Conservation (phyloP, 768 basidiomycete genomes). For the Paxillus involutus region DNA sequence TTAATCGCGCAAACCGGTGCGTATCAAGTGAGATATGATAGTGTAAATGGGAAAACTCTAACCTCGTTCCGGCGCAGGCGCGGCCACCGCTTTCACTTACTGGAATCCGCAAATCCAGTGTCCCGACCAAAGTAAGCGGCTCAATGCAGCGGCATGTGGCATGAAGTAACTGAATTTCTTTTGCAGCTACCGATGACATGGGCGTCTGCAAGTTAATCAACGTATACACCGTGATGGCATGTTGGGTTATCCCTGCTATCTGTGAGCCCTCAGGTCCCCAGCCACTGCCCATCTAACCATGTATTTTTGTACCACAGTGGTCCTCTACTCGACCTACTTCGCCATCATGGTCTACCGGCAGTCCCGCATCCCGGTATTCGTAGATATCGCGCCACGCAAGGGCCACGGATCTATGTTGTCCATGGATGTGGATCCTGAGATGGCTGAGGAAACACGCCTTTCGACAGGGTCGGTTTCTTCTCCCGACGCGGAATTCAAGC, state of each 20-base stretch:
- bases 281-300: background rate
- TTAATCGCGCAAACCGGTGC: conserved; percentile 48
- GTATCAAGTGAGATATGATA: conserved; percentile 4
- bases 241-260: conserved; percentile 53
- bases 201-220: conserved; percentile 49
- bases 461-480: conserved; percentile 1
- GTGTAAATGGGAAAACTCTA: background rate
- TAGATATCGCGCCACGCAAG: conserved; percentile 6
- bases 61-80: conserved; percentile 28
- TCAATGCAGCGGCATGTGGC: background rate
- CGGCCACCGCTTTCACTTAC: conserved; percentile 41
- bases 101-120: conserved; percentile 47
- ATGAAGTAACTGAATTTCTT: background rate
- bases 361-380: conserved; percentile 22
- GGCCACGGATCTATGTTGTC: conserved; percentile 13
- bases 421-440: conserved; percentile 20
- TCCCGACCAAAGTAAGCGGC: conserved; percentile 38
- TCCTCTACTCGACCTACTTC: conserved; percentile 44
- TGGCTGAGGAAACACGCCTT: conserved; percentile 2
- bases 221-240: conserved; percentile 47
- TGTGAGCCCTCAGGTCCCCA: conserved; percentile 36
- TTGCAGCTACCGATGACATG: conserved; percentile 38
- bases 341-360: conserved; percentile 37
- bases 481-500: conserved; percentile 2
- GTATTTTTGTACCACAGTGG: conserved; percentile 32